Conservation (phyloP, 352 stramenopile species). For the Globisporangium parvum region DNA sequence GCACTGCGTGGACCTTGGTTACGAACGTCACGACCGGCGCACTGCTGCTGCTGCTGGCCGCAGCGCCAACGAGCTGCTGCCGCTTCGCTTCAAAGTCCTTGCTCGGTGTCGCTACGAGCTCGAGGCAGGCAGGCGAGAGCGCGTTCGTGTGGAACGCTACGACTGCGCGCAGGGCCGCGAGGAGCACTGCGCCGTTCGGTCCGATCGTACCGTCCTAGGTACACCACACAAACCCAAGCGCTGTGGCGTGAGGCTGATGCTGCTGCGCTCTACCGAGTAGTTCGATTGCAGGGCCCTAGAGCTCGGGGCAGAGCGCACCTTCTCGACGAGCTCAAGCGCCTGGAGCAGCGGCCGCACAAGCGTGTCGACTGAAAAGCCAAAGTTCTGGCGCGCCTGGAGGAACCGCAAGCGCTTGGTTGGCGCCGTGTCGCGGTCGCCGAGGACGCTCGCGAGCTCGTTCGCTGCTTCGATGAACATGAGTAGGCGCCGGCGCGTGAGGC, state of each 20-base stretch:
- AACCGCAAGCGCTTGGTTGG: slow-evolving; percentile 32
- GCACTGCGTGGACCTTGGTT: slow-evolving; percentile 23
- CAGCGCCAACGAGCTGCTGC: slow-evolving; percentile 32
- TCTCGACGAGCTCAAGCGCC: slow-evolving; percentile 51
- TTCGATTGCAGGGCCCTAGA: no score
- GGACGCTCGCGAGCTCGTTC: slow-evolving; percentile 37
- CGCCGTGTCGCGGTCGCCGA: slow-evolving; percentile 20
- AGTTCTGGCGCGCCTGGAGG: slow-evolving; percentile 61
- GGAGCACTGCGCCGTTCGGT: slow-evolving; percentile 35
- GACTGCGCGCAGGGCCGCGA: slow-evolving; percentile 38
- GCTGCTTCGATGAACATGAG: slow-evolving; percentile 61
- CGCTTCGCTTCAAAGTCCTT: slow-evolving; percentile 51
- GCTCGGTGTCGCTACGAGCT: slow-evolving; percentile 30
- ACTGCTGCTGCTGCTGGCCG: slow-evolving; percentile 6
- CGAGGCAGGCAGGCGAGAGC: slow-evolving; percentile 25
- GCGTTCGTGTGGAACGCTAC: slow-evolving; percentile 26
- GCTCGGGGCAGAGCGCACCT: slow-evolving; percentile 3
- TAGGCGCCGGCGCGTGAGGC: slow-evolving; percentile 60
- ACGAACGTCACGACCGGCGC: slow-evolving; percentile 20
- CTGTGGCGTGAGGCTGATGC: no score
- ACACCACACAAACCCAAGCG: no score
- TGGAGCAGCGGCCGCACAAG: slow-evolving; percentile 52
- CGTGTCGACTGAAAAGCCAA: slow-evolving; percentile 58
- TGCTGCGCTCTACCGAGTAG: no score
- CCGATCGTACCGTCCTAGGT: slow-evolving; percentile 25